These are phyloP conservation scores for Eucalyptus tenuipes DNA, from an alignment of 345 rosid species.

Conservation along the genomic window DNA sequence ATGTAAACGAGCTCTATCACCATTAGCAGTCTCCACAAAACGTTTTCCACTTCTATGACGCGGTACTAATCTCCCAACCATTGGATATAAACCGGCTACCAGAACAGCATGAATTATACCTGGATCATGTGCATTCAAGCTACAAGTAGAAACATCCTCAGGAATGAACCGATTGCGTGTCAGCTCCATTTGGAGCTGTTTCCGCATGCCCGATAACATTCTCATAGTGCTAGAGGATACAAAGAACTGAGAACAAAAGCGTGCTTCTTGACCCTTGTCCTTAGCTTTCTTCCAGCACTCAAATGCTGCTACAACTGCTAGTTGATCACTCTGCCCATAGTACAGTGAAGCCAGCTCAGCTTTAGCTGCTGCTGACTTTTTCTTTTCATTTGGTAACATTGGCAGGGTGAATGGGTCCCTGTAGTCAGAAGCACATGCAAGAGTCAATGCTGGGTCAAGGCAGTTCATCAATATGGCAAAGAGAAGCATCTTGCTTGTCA, in stretches of 20 bases:
- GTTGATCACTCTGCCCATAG: constrained; percentile 84
- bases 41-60: constrained; percentile 34
- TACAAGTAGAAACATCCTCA: constrained; percentile 40
- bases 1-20: constrained; percentile 62
- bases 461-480: constrained; percentile 83
- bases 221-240: constrained; percentile 62
- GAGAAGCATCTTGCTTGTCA: constrained; percentile 88
- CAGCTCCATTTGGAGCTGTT: constrained; percentile 68
- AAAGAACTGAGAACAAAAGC: constrained; percentile 70
- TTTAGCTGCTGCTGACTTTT: constrained; percentile 63
- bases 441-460: constrained; percentile 91
- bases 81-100: constrained; percentile 83
- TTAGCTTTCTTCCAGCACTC: constrained; percentile 87
- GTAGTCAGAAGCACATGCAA: constrained; percentile 91
- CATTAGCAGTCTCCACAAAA: constrained; percentile 58
- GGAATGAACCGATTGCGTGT: constrained; percentile 52
- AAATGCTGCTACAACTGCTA: constrained; percentile 84
- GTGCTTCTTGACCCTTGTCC: constrained; percentile 38
- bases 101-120: constrained; percentile 85
- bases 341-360: constrained; percentile 73
- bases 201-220: constrained; percentile 79
- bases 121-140: constrained; percentile 47
- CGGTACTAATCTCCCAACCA: constrained; percentile 56
- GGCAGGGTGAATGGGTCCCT: constrained; percentile 85
- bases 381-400: constrained; percentile 57